These are phyloP conservation scores for Fusarium begoniae DNA, from an alignment of 2,329 filamentous ascomycete species.

Conservation along the genomic window DNA sequence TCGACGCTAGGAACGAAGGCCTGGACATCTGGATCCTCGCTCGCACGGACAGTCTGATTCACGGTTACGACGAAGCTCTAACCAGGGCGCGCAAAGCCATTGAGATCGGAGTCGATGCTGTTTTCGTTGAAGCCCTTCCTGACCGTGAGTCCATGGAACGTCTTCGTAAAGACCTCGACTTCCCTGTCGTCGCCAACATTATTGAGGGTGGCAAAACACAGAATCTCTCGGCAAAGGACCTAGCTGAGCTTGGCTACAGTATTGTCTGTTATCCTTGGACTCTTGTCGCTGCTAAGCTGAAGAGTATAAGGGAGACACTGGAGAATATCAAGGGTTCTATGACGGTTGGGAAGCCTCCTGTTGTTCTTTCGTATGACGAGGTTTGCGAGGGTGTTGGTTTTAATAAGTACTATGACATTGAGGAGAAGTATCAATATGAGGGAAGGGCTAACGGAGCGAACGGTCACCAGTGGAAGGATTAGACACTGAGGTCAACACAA, in stretches of 20 bases:
- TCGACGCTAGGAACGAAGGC: constrained; percentile 56
- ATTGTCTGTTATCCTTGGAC: constrained; percentile 57
- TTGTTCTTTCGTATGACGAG: constrained; percentile 54
- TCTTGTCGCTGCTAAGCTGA: constrained; percentile 54
- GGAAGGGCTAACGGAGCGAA: constrained; percentile 21
- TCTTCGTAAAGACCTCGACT: constrained; percentile 48
- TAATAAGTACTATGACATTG: constrained; percentile 49
- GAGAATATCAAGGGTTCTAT: constrained; percentile 54
- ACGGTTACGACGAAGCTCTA: constrained; percentile 56
- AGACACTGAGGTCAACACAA: background rate
- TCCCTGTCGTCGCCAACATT: constrained; percentile 53
- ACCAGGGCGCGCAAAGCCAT: constrained; percentile 52
- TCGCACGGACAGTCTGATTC: constrained; percentile 54
- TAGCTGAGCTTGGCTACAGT: constrained; percentile 50
- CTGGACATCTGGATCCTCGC: constrained; percentile 57
- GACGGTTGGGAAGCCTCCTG: constrained; percentile 52
- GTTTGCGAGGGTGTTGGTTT: constrained; percentile 58
- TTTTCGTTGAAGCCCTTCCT: constrained; percentile 56
- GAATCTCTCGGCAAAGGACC: constrained; percentile 47
- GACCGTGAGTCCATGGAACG: constrained; percentile 54
- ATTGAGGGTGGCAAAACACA: constrained; percentile 49
- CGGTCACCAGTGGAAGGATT: constrained; percentile 25
- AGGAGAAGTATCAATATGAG: constrained; percentile 35
- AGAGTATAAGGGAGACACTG: constrained; percentile 50
- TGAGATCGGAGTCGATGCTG: constrained; percentile 54